Percentiles rank a stretch among this genome's conserved stretches.
These are phyloP conservation scores for Capsicum rhomboideum DNA, from an alignment of 257 asterid genomes.

Conservation along the genomic window DNA sequence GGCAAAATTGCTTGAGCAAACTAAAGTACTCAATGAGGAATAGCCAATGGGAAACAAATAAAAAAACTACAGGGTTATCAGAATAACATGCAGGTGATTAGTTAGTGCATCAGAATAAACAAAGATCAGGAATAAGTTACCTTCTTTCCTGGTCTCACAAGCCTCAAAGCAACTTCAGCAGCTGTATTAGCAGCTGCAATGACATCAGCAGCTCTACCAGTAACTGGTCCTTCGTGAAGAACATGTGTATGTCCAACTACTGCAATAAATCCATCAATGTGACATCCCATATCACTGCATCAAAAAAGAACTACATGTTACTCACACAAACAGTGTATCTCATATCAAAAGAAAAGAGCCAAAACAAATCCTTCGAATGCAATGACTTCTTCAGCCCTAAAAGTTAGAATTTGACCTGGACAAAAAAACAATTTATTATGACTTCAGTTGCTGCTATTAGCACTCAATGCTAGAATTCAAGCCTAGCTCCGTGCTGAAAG, in stretches of 20 bases:
- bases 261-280: conserved; percentile 93
- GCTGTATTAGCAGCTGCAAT: conserved; percentile 95
- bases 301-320: not conserved
- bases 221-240: conserved; percentile 72
- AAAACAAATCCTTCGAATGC: not conserved
- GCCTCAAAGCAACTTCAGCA: conserved; percentile 92
- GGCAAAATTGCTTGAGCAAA: not conserved
- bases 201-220: conserved; percentile 92
- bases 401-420: not conserved
- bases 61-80: not conserved
- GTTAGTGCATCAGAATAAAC: not conserved
- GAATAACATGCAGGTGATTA: not conserved
- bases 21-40: not conserved
- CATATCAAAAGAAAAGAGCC: not conserved
- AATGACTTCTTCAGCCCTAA: not conserved
- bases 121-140: conserved; percentile 18
- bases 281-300: conserved; percentile 96
- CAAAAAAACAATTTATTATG: not conserved
- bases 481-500: not conserved
- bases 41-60: not conserved
- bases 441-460: not conserved
- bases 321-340: not conserved
- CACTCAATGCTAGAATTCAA: not conserved
- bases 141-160: conserved; percentile 88
- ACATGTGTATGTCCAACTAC: conserved; percentile 90